Evolutionary conservation across 306 rosid species (phyloP), one percentile per base, ranked within the genome.

Genomic region (Oemleria cerasiformis): DNA sequence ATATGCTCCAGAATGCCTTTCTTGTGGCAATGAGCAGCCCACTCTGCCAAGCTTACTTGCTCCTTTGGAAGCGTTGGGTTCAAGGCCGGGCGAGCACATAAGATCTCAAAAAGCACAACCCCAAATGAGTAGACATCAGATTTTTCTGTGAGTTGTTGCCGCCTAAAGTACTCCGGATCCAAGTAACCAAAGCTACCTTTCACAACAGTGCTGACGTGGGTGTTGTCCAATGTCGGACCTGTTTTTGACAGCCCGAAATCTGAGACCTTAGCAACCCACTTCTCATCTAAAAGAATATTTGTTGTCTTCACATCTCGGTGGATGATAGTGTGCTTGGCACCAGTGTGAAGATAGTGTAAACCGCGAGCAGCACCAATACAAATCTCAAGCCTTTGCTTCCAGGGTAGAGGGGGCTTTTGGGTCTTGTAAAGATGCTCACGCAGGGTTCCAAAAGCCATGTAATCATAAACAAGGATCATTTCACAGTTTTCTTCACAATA

Each of bases 341-440:
- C 99, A 1, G 99, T 94, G 72, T 94, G 99, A 16, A 94, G 96
- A 85, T 94, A 94, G 74, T 94, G 99, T 58, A 94, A 73, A 78
- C 99, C 99, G 23, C 99, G 92, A 66, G 99, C 99, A 73, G 99
- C 91, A 62, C 99, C 99, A 9, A 94, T 88, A 86, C 97, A 91
- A 65, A 94, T 94, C 87, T 94, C 99, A 44, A 94, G 99, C 88
- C 99, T 91, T 83, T 94, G 99, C 83, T 88, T 94, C 99, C 99
- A 94, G n/a, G 99, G 90, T 50, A 91, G 76, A 8, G 99, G 97
- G 40, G 99, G 96, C 74, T 89, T 94, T 70, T 91, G 97, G 60
- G 97, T 87, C 87, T 94, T 94, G 96, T 94, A 94, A 12, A 94
- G 81, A 83, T 94, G 99, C 86, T 94, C 99, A 58, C 99, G 84